Evolutionary conservation across 2,329 filamentous ascomycete genomes (phyloP), one percentile per base, ranked within the genome.

Genomic region (Neonectria ditissima): DNA sequence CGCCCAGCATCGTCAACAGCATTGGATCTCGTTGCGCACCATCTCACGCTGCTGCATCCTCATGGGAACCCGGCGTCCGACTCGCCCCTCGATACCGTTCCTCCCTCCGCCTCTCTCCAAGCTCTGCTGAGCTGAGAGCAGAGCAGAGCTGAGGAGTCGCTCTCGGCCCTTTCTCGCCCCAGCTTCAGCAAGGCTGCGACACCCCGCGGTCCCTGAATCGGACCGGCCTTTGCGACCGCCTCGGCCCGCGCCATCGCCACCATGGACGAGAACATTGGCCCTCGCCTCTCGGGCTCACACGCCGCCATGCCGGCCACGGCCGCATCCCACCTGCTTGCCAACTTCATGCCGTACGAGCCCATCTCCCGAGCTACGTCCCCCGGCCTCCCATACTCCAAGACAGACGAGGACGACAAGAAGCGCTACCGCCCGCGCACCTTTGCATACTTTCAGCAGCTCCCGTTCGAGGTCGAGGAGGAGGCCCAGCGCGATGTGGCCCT

Each of bases 361-460:
- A 90, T 93, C 74, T 97, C 94, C 52, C 89, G 94, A 76, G 92
- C 93, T 41, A 96, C 94, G 45, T 95, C 94, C 2, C 94, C 94
- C 3, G 93, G 93, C 66, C 80, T 86, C 71, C 86, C 85, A 69
- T 86, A 83, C 72, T 80, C 81, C 37, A 80, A 82, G 71, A 73
- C 78, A 39, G 80, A 83, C 67, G 84, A 85, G 66, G 80, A 85
- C 65, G 82, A 87, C 75, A 83, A 83, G 77, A 87, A 86, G 77
- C 85, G 92, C 69, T 92, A 94, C 77, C 90, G 95, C 55, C 93
- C 93, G 37, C 89, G 96, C 66, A 97, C 96, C 28, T 99, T 96
- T 78, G 93, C 93, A 65, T 99, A 99, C 83, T 93, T 94, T 78
- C 86, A 90, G 70, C 91, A 96, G 76, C 87, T 99, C 54, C 97